These are phyloP conservation scores for Aspergillus asperescens DNA, from an alignment of 495 filamentous ascomycete genomes.

Conservation along the genomic window DNA sequence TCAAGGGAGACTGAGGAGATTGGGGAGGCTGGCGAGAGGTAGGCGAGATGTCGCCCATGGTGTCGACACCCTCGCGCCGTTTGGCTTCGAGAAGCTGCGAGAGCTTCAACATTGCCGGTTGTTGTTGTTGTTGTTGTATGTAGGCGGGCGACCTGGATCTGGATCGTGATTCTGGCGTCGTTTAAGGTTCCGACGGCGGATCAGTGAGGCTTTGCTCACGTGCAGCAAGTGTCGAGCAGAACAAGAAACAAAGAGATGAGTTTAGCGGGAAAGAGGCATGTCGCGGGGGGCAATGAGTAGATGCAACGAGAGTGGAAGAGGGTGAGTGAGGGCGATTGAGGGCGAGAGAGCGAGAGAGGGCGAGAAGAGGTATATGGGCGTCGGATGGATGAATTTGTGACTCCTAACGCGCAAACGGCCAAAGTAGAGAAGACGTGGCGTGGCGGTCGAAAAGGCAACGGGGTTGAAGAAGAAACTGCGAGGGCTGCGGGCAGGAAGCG, in stretches of 20 bases:
- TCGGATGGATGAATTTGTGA: constrained; percentile 8
- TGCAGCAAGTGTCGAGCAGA: constrained; percentile 8
- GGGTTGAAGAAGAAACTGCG: constrained; percentile 1
- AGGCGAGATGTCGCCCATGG: constrained; percentile 17
- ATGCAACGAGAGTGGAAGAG: constrained; percentile 1
- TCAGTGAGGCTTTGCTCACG: constrained; percentile 18
- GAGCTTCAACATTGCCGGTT: constrained; percentile 24
- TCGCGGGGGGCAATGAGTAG: constrained; percentile 5
- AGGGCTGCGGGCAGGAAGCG: constrained; percentile 10
- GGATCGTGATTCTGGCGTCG: background rate
- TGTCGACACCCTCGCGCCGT: constrained; percentile 27
- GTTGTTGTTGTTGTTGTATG: background rate
- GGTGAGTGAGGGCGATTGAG: no score
- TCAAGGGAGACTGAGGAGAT: constrained; percentile 29
- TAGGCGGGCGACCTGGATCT: background rate
- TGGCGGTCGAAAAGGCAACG: constrained; percentile 19
- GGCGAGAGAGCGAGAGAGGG: background rate
- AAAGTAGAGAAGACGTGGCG: constrained; percentile 16
- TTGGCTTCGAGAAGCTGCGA: constrained; percentile 26
- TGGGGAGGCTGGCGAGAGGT: constrained; percentile 21
- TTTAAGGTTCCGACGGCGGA: constrained; percentile 10
- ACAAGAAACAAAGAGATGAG: background rate
- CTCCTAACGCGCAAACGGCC: constrained; percentile 6
- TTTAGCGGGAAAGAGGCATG: constrained; percentile 5
- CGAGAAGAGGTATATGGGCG: background rate